Base-by-base conservation (phyloP, 2,329 filamentous ascomycete species). In the Aureobasidium sp. region DNA sequence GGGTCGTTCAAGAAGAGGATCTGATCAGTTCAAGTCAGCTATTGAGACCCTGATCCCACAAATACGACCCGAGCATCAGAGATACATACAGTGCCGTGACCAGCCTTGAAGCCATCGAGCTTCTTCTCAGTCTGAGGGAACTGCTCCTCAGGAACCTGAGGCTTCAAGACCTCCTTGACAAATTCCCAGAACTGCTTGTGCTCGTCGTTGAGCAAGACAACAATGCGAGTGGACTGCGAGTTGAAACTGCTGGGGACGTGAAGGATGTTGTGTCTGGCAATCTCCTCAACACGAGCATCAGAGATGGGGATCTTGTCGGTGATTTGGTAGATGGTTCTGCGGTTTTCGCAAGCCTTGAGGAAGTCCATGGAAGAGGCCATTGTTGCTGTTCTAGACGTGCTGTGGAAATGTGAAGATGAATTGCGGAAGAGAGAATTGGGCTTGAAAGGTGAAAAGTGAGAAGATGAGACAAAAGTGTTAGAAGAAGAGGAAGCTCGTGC, bases 151-250 rank as follows among this genome's bases (percentile, higher is more conserved):
- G 88, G 84, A 27, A 94, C 86, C 63, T 91, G 82, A 26, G 79
- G 78, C 78, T 87, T 85, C 63, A 93, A 80, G 59, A 82, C 77
- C 32, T 87, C 84, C 64, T 79, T 76, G 61, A 85, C 82, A 64
- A 91, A 80, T 73, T 90, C 87, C 93, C 92, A 97, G 68, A 96
- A 85, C 78, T 89, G 88, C 70, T 91, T 86, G 79, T 97, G 92
- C 75, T 96, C 89, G 65, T 83, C 84, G 70, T 88, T 87, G 70
- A 94, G 82, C 61, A 97, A 84, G 57, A 96, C 83, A 52, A 96
- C 83, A 63, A 88, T 78, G 64, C 92, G 87, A 67, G 89, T 88
- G 68, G 86, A 86, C 80, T 96, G 92, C 46, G 86, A 89, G 85
- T 97, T 96, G 87, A 96, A 97, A 66, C 87, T 86, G 58, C 84